phyloP scores from a whole-genome alignment of 1,284 basidiomycete genomes.

The Mycena citricolor region DNA sequence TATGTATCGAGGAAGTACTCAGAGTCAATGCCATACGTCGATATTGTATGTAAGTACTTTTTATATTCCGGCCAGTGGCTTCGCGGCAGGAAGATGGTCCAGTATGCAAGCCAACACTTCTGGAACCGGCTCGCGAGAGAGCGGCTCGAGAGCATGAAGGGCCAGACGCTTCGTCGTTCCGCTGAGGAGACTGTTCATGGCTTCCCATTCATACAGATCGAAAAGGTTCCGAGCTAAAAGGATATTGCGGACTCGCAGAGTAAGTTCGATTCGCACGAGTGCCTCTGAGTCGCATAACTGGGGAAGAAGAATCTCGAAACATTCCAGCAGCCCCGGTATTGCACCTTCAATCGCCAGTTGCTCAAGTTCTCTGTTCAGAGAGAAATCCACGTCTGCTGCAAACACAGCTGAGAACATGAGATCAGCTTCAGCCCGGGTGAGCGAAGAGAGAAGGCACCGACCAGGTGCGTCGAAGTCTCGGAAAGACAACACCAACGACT shows the following conservation, averaged over 20 bases:
- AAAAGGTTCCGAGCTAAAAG: too few species aligned
- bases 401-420: background rate
- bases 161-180: constrained; percentile 1
- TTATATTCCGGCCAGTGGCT: constrained; percentile 3
- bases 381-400: constrained; percentile 4
- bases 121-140: background rate
- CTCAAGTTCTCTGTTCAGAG: constrained; percentile 6
- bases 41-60: constrained; percentile 1
- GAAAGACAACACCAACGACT: constrained; percentile 11
- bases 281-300: constrained; percentile 2
- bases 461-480: constrained; percentile 8
- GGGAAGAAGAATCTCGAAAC: background rate
- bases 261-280: background rate
- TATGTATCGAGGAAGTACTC: background rate
- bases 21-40: background rate
- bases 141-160: constrained; percentile 1
- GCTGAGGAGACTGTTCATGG: constrained; percentile 5
- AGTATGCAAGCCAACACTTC: background rate
- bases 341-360: constrained; percentile 11
- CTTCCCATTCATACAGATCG: constrained; percentile 2
- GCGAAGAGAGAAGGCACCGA: background rate
- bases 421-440: background rate
- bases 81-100: constrained; percentile 4
- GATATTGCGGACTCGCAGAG: too few species aligned
- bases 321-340: background rate